phyloP scores from a whole-genome alignment of 495 filamentous ascomycete genomes.

The Talaromyces nanjingensis region DNA sequence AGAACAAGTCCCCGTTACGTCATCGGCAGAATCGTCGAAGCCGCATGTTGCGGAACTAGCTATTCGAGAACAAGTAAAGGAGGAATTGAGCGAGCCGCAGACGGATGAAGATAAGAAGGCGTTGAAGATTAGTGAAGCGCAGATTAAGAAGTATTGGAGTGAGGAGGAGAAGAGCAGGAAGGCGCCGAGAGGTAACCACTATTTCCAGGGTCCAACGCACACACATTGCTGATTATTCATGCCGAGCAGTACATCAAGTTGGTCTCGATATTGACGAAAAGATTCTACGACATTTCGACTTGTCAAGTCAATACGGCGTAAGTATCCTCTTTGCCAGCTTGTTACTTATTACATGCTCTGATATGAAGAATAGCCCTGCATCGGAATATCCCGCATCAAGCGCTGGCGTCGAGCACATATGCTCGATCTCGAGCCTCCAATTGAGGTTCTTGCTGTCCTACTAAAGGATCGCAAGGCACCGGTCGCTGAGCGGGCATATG shows the following conservation, averaged over 20 bases:
- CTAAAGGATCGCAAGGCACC: slow-evolving; percentile 59
- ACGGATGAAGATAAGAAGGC: slow-evolving; percentile 50
- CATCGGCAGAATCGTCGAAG: slow-evolving; percentile 20
- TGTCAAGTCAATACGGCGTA: slow-evolving; percentile 84
- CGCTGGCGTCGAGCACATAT: slow-evolving; percentile 82
- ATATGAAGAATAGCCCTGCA: slow-evolving; percentile 59
- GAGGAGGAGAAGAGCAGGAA: slow-evolving; percentile 53
- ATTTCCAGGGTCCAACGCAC: not conserved
- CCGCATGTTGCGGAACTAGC: slow-evolving; percentile 43
- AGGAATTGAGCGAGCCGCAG: slow-evolving; percentile 34
- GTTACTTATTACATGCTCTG: slow-evolving; percentile 9
- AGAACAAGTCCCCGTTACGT: slow-evolving; percentile 15
- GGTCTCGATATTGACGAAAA: slow-evolving; percentile 69
- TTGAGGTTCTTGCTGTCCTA: slow-evolving; percentile 86
- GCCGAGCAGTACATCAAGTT: slow-evolving; percentile 58
- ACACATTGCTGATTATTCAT: not conserved
- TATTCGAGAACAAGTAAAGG: slow-evolving; percentile 34
- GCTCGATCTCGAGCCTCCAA: slow-evolving; percentile 74
- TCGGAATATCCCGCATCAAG: slow-evolving; percentile 73
- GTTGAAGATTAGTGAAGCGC: slow-evolving; percentile 49
- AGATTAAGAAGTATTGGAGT: slow-evolving; percentile 68
- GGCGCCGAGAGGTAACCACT: slow-evolving; percentile 25
- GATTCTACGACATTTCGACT: slow-evolving; percentile 82
- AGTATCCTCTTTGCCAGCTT: slow-evolving; percentile 27
- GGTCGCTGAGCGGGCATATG: slow-evolving; percentile 55